Base-by-base conservation (phyloP, 495 filamentous ascomycete genomes). In the Annulohypoxylon moriforme region DNA sequence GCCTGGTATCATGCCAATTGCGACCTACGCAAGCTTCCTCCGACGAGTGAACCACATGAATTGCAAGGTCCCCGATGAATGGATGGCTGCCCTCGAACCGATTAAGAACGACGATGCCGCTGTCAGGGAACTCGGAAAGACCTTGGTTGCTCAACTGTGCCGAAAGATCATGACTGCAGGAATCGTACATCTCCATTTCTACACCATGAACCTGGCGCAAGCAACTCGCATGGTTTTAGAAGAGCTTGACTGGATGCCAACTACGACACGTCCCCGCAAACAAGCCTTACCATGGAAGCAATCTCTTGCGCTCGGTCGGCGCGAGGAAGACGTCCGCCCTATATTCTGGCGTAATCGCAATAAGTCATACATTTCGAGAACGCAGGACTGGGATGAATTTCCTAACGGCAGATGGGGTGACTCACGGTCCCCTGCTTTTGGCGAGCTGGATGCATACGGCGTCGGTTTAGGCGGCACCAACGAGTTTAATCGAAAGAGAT, bases 321-420 rank as follows among this genome's bases (percentile, higher is more conserved):
- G 94, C 67, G 90, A 90, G 27, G 96, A 99, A 82, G 97, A 98
- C 77, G 96, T 99, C 47, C 94, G 96, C 47, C 96, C 96, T 5
- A 97, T 99, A 75, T 99, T 98, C 87, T 99, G 96, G 96, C 90
- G 94, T 66, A 97, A 98, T 82, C 90, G 96, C 24, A 95, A 98
- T 76, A 92, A 94, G 60, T 97, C 94, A 1, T 99, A 99, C 74
- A 89, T 99, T 29, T 89, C 90, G 36, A 93, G 96, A 57, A 99
- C 96, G 4, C 94, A 98, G 77, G 94, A 97, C 71, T 99, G 96
- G 96, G 96, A 99, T 72, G 96, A 99, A 77, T 99, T 97, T 75
- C 96, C 96, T 47, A 99, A 99, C 83, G 96, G 96, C 36, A 92
- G 96, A 79, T 99, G 96, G 96, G 97, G 96, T 79, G 96, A 99